phyloP scores from a whole-genome alignment of 176 grass and related monocot species.

The Oryza australiensis region DNA sequence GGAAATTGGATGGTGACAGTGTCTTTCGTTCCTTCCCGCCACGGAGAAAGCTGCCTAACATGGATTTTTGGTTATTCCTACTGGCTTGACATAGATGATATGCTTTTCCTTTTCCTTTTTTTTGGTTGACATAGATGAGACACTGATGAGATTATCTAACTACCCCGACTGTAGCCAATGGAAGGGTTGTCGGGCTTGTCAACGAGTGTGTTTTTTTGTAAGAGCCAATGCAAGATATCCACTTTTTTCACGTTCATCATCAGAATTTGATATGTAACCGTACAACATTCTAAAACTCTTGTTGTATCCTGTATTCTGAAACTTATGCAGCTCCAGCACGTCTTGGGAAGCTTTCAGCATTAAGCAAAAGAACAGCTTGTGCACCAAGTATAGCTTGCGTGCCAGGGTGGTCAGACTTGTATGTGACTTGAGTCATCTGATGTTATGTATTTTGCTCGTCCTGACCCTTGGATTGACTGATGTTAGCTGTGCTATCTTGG shows the following conservation, averaged over 20 bases:
- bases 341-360: neutral
- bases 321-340: neutral
- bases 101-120: neutral
- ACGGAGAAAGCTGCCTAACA: neutral
- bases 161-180: neutral
- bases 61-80: neutral
- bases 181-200: neutral
- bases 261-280: neutral
- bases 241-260: neutral
- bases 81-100: conserved; percentile 14
- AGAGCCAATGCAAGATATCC: neutral
- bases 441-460: no score
- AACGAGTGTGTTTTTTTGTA: neutral
- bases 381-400: neutral
- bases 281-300: no score
- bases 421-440: neutral
- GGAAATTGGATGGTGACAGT: neutral
- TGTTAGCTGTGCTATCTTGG: neutral
- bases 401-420: neutral
- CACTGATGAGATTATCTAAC: neutral
- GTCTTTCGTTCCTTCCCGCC: neutral
- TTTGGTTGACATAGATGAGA: neutral
- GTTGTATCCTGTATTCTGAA: neutral
- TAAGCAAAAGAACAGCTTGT: neutral
- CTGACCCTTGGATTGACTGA: neutral